phyloP scores from a whole-genome alignment of 495 filamentous ascomycete species.

The Penicillium ochrochloron region DNA sequence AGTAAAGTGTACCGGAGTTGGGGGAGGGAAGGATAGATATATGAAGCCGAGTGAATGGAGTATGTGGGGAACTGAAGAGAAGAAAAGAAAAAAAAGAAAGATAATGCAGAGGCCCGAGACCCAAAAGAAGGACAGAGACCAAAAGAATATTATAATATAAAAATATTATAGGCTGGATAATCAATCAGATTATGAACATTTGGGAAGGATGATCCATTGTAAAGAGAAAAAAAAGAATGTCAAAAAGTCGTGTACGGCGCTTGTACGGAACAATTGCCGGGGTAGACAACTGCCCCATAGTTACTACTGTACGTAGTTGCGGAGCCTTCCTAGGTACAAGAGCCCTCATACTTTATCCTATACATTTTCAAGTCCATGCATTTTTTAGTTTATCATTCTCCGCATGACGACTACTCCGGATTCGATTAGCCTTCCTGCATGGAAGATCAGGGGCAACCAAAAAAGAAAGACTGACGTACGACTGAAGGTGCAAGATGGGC shows the following conservation, averaged over 20 bases:
- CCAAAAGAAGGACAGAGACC: not conserved
- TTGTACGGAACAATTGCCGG: conserved; percentile 11
- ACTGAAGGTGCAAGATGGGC: conserved; percentile 35
- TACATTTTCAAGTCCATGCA: not conserved
- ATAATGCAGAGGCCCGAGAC: conserved; percentile 8
- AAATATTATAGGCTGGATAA: not conserved
- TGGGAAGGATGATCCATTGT: not conserved
- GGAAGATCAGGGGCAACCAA: conserved; percentile 34
- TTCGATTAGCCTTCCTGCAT: conserved; percentile 27
- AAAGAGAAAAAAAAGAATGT: not conserved
- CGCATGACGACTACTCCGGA: conserved; percentile 12
- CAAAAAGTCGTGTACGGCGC: not conserved
- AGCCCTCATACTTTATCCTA: not conserved
- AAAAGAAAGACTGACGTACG: conserved; percentile 32
- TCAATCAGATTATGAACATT: conserved; percentile 3
- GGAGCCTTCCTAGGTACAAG: not conserved
- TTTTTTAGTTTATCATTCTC: not conserved
- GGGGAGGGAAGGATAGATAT: conserved; percentile 21
- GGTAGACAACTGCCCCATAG: not conserved
- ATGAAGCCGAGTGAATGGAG: conserved; percentile 17
- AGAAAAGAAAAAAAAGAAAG: conserved; percentile 18
- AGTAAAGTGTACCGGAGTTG: not conserved
- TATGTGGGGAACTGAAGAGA: conserved; percentile 27
- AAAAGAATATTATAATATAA: not conserved
- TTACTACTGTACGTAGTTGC: not conserved